phyloP scores from a whole-genome alignment of 768 basidiomycete genomes.

The Mycena kentingensis region DNA sequence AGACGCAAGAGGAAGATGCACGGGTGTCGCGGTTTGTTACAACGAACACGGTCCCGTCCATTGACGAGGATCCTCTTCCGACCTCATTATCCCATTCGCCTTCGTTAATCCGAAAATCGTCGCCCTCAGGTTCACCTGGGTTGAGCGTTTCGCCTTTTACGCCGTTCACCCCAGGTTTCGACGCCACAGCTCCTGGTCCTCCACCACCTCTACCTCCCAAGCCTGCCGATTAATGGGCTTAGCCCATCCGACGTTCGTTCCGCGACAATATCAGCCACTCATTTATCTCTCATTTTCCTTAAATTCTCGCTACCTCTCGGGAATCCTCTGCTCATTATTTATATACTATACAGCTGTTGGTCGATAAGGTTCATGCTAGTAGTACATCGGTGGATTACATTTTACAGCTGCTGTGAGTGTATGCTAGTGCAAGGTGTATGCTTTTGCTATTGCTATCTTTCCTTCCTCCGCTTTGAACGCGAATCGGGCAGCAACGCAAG shows the following conservation, averaged over 20 bases:
- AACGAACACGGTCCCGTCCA: constrained; percentile 32
- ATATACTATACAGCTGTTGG: background rate
- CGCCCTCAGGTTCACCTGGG: constrained; percentile 12
- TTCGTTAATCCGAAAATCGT: constrained; percentile 20
- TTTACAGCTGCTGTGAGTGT: constrained; percentile 8
- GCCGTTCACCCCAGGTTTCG: constrained; percentile 46
- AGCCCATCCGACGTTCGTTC: constrained; percentile 6
- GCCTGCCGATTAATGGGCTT: constrained; percentile 30
- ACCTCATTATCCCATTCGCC: constrained; percentile 22
- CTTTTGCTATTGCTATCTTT: constrained; percentile 5
- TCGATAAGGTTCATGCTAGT: background rate
- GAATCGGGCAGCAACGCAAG: background rate
- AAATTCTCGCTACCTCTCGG: background rate
- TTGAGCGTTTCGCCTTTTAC: constrained; percentile 50
- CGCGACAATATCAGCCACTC: constrained; percentile 8
- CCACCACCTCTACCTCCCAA: constrained; percentile 40
- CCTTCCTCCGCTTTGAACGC: constrained; percentile 19
- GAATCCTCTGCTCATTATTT: background rate
- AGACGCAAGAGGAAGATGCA: constrained; percentile 75
- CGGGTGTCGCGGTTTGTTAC: constrained; percentile 48
- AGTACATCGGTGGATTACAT: background rate
- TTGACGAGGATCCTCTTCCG: constrained; percentile 25
- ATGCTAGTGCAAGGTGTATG: background rate
- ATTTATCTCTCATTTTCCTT: constrained; percentile 9
- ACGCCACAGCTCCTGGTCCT: constrained; percentile 33